Base-by-base conservation (phyloP, 257 asterid genomes). In the Euphrasia confusa region DNA sequence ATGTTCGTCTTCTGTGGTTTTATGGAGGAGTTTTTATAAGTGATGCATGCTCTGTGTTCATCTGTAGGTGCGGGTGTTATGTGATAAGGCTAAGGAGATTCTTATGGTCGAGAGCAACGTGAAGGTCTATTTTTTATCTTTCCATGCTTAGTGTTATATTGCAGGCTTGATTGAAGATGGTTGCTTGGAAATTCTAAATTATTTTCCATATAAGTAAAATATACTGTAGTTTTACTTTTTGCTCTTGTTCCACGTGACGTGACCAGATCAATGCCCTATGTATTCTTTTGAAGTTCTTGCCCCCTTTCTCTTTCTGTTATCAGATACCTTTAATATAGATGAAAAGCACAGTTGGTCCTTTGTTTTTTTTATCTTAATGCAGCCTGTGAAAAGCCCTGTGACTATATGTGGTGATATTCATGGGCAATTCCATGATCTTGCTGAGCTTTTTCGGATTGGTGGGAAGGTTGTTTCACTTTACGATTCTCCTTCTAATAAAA, bases 331-430 rank as follows among this genome's bases (percentile, higher is more conserved):
- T 59, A 18, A 12, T 48, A 40, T 67, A 10, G 60, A 67, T 21
- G 58, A 26, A 47, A 26, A 48, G 44, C 62, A 61, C 40, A 59
- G 27, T 15, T 32, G 14, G 39, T 68, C 26, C 10, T 45, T 48
- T 63, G 32, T 37, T 45, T 61, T 21, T 21, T 21, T 21, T 75
- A 61, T 69, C 68, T 52, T 57, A 57, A 37, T 81, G 79, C 82
- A 85, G 95, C 96, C 95, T 21, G 95, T 88, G 72, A 83, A 49
- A 49, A 49, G 55, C 55, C 55, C 55, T 5, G 55, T 49, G 55
- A 49, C 96, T 67, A 88, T 85, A 66, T 88, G 96, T 73, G 94
- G 96, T 70, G 96, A 88, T 49, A 49, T 49, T 14, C 55, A 49
- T 49, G 55, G 55, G 10, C 55, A 49, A 17, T 49, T 49, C 26